These are phyloP conservation scores for Podila clonocystis DNA, from an alignment of 192 early-diverging fungal species.

Conservation along the genomic window DNA sequence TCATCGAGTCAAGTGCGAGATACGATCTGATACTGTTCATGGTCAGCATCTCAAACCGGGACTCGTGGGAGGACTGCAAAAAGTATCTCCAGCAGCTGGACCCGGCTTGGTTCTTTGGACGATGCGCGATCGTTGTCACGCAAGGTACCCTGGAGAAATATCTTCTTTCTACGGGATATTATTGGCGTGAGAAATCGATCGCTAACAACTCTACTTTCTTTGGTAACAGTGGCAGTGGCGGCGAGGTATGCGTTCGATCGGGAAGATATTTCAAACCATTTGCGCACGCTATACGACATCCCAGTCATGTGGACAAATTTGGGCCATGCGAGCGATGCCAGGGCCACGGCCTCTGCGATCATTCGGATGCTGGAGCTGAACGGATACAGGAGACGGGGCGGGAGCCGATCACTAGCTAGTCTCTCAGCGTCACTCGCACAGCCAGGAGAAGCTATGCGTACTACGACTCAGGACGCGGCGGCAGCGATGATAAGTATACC, in stretches of 20 bases:
- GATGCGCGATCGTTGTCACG: conserved; percentile 39
- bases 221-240: conserved; percentile 18
- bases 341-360: conserved; percentile 20
- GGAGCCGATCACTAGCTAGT: neutral
- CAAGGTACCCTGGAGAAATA: conserved; percentile 10
- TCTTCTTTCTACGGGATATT: neutral
- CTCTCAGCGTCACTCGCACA: neutral
- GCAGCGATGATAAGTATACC: neutral
- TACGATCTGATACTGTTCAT: conserved; percentile 47
- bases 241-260: conserved; percentile 47
- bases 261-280: conserved; percentile 30
- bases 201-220: neutral
- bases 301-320: conserved; percentile 39
- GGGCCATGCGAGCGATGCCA: conserved; percentile 8
- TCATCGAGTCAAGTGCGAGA: conserved; percentile 14
- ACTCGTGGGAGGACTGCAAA: conserved; percentile 38
- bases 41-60: conserved; percentile 26
- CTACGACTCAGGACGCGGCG: neutral
- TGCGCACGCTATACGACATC: conserved; percentile 18
- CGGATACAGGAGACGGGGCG: conserved; percentile 18
- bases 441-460: neutral
- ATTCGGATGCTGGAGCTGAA: conserved; percentile 30
- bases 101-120: conserved; percentile 39
- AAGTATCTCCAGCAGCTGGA: conserved; percentile 15
- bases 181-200: too few relatives aligned